These are phyloP conservation scores for Wilcoxina mikolae DNA, from an alignment of 495 filamentous ascomycete species.

Conservation along the genomic window DNA sequence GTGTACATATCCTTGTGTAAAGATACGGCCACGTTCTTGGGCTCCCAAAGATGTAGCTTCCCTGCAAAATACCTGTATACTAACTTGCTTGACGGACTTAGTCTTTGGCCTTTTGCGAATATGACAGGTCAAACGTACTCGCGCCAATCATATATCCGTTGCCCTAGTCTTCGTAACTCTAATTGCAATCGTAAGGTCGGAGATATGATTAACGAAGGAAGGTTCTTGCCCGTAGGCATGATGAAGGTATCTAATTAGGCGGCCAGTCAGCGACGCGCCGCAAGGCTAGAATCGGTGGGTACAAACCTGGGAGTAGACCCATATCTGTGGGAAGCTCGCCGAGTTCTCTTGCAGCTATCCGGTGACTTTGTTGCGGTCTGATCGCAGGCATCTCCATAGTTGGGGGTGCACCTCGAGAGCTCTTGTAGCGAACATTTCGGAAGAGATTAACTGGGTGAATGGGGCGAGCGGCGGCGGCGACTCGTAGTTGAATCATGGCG, in stretches of 20 bases:
- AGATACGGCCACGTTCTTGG: slow-evolving; percentile 34
- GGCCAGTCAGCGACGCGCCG: slow-evolving; percentile 1
- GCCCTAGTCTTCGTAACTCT: slow-evolving; percentile 37
- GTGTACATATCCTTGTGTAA: slow-evolving; percentile 57
- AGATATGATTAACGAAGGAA: slow-evolving; percentile 40
- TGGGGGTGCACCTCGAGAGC: neutral
- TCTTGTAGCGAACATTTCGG: neutral
- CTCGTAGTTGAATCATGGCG: neutral
- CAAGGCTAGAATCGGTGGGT: neutral
- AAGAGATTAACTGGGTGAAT: neutral
- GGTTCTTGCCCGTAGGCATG: slow-evolving; percentile 40
- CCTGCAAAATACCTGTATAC: slow-evolving; percentile 31
- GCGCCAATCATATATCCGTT: slow-evolving; percentile 30
- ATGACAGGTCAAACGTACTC: slow-evolving; percentile 36
- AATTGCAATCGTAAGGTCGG: slow-evolving; percentile 35
- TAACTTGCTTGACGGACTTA: slow-evolving; percentile 18
- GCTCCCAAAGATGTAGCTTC: slow-evolving; percentile 32
- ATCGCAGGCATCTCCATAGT: neutral
- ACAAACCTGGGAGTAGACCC: slow-evolving; percentile 37
- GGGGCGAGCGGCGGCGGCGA: neutral
- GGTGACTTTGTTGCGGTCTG: slow-evolving; percentile 34
- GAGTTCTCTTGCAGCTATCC: slow-evolving; percentile 27
- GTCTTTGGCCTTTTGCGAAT: neutral
- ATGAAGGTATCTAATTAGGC: slow-evolving; percentile 41
- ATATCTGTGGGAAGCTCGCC: slow-evolving; percentile 37